Evolutionary conservation across 768 basidiomycete genomes (phyloP).

Genomic region (Vararia minispora): DNA sequence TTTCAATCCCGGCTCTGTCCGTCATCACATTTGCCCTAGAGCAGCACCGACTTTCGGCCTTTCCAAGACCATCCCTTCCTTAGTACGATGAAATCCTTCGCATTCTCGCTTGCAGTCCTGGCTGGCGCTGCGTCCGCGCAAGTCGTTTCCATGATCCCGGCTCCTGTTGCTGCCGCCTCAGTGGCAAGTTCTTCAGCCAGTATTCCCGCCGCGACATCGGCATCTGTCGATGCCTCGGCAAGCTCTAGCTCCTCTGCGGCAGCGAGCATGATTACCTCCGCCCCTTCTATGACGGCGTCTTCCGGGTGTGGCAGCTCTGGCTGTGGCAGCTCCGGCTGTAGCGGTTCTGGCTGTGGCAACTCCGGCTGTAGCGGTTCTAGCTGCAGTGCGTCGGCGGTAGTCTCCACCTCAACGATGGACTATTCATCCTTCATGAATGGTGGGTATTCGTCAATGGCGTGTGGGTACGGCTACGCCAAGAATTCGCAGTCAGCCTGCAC

Average conservation of each 20-base stretch:
- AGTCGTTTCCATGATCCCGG: conserved; percentile 22
- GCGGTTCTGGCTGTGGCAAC: too few species aligned
- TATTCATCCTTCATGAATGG: conserved; percentile 50
- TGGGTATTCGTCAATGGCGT: conserved; percentile 54
- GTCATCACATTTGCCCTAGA: conserved; percentile 23
- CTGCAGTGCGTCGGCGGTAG: too few species aligned
- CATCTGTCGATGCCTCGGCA: conserved; percentile 30
- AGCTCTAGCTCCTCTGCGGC: too few species aligned
- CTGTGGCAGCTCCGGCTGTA: too few species aligned
- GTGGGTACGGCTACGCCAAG: conserved; percentile 63
- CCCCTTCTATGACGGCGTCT: too few species aligned
- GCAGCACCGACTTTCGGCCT: conserved; percentile 22
- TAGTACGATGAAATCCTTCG: conserved; percentile 50
- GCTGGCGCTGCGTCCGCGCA: conserved; percentile 48
- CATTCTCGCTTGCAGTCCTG: conserved; percentile 49
- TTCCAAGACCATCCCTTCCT: conserved; percentile 30
- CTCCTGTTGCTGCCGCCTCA: conserved; percentile 24
- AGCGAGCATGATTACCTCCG: too few species aligned
- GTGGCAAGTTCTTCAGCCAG: too few species aligned
- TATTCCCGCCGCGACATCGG: conserved; percentile 21
- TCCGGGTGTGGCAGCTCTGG: too few species aligned
- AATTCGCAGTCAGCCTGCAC: conserved; percentile 42
- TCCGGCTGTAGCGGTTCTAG: too few species aligned
- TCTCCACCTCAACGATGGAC: conserved; percentile 39
- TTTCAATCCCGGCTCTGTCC: conserved; percentile 20